A percentile compares a stretch with the other conserved stretches of the same genome.
phyloP scores from a whole-genome alignment of 352 stramenopile species.

The Phytopythium sindhum region DNA sequence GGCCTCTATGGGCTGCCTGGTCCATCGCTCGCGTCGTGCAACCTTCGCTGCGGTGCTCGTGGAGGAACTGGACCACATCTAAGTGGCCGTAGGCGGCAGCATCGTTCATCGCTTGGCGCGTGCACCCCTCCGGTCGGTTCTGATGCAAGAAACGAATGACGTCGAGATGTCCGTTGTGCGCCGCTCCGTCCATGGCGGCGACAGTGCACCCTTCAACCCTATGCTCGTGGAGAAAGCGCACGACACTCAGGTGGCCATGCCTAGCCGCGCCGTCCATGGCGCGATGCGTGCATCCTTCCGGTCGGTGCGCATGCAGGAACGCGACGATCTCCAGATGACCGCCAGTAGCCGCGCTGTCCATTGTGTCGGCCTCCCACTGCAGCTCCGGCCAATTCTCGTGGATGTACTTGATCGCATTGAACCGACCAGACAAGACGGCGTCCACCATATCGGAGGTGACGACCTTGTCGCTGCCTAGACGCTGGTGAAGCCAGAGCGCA shows the following conservation, averaged over 20 bases:
- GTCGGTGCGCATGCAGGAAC: conserved; percentile 25
- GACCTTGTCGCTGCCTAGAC: not conserved
- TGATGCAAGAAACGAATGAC: conserved; percentile 26
- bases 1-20: conserved; percentile 1
- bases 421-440: conserved; percentile 1
- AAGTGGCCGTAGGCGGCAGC: conserved; percentile 18
- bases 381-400: conserved; percentile 11
- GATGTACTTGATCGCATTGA: conserved; percentile 12
- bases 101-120: conserved; percentile 12
- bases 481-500: conserved; percentile 9
- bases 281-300: conserved; percentile 22
- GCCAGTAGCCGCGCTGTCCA: conserved; percentile 21
- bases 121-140: conserved; percentile 18
- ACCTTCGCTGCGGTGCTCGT: conserved; percentile 3
- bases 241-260: conserved; percentile 19
- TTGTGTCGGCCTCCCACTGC: conserved; percentile 4
- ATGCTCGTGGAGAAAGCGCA: conserved; percentile 28
- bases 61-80: conserved; percentile 18
- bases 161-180: conserved; percentile 18
- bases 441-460: not conserved
- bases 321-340: conserved; percentile 17
- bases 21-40: conserved; percentile 7
- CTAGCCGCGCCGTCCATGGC: conserved; percentile 28
- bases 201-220: conserved; percentile 27
- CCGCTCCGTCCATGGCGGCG: conserved; percentile 30